Base-by-base conservation (phyloP, 257 asterid genomes). In the Oldenlandia corymbosa region DNA sequence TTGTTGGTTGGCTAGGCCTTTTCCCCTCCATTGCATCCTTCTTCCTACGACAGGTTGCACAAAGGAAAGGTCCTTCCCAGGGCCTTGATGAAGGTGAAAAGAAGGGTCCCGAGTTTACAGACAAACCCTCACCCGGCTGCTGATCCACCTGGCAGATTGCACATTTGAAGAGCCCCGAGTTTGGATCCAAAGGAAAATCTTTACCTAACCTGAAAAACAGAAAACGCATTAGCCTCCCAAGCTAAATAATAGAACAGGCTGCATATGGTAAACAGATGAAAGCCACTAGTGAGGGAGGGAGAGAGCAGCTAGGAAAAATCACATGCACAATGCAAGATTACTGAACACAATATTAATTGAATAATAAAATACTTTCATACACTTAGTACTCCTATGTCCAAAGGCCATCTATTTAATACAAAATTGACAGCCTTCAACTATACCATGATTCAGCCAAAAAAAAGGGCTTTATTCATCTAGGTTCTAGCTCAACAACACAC, bases 51-150 rank as follows among this genome's bases (percentile, higher is more conserved):
- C 99, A 92, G 68, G 69, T 89, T 62, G 93, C 83, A 58, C 99
- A 92, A 51, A 92, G 95, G 80, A 92, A 87, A 51, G 98, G 98
- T 57, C 98, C 98, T 78, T 88, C 96, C 96, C 98, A 88, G 30
- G 97, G 97, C 75, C 80, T 88, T 65, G 96, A 83, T 28, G 95
- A 75, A n/a, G 96, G 98, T 11, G 98, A 84, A 73, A 87, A 85
- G 75, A 79, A 89, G 62, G 97, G 91, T 58, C 93, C 95, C 0
- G 98, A 86, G 75, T 89, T 92, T 11, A 89, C 90, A 7, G 91
- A 85, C 60, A 92, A 77, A 30, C 95, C 97, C 51, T 89, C 99
- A 24, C 79, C 68, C 27, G 91, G 78, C 49, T 87, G 99, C 76
- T 84, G 90, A 76, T 89, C 97, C 62, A 67, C 84, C 84, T 92